Evolutionary conservation across 164 flowering plant genomes (phyloP), one percentile per base, ranked within the genome.

Genomic region (Macadamia tetraphylla): DNA sequence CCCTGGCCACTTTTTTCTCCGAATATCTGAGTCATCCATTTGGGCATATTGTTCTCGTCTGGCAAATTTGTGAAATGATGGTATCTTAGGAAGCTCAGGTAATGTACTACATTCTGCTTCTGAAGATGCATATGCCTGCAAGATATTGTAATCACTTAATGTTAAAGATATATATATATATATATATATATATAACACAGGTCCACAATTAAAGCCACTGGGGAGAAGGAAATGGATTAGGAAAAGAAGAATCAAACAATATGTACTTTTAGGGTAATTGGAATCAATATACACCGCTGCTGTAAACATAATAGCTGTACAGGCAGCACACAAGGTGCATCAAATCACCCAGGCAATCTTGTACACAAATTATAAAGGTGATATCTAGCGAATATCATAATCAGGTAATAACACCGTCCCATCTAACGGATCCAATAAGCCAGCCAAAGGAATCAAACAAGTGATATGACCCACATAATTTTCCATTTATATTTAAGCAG

Each of bases 61-160:
- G 59, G 97, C 97, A 85, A 90, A 95, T 81, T 90, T 95, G 73
- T 92, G 92, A 74, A 95, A 95, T 10, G 99, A 95, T 15, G 92
- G 99, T 73, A 95, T 92, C 83, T 92, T 95, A 29, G 99, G 99
- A 75, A 90, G 93, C 77, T 85, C 92, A 73, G 81, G 76, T 32
- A 78, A 63, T 46, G 81, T 68, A 65, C 68, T 86, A 62, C 74
- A 58, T 71, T 73, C 83, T 72, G 90, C 89, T 83, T 83, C 94
- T 63, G 87, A 75, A 60, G 89, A 81, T 70, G 93, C 91, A 85
- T 83, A 90, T 68, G 98, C 99, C 99, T 95, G 88, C 81, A 83
- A 40, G 64, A 58, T 62, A 40, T 18, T 32, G 18, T 12, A 29
- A 46, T 11, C 31, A 70, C 59, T 9, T 23, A 51, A 10, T 17